phyloP scores from a whole-genome alignment of 1,284 basidiomycete species.

The Ustilago esculenta region DNA sequence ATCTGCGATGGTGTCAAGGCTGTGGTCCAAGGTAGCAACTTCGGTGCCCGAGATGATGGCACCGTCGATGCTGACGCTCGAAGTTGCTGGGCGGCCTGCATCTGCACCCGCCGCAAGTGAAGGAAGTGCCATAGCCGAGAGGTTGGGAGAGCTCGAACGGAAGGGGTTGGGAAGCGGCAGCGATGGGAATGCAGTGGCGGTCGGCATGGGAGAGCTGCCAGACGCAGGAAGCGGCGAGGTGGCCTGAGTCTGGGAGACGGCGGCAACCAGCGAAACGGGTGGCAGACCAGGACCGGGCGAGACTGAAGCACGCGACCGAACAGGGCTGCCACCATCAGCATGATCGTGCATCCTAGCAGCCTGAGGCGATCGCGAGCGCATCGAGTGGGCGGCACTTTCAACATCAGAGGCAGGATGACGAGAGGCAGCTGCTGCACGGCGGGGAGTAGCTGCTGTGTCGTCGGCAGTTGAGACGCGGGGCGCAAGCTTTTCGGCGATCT shows the following conservation, averaged over 20 bases:
- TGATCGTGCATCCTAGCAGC: slow-evolving; percentile 16
- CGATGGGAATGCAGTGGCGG: slow-evolving; percentile 55
- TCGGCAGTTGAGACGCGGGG: slow-evolving; percentile 9
- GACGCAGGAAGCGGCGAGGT: slow-evolving; percentile 13
- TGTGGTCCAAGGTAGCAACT: slow-evolving; percentile 53
- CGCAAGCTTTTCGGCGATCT: slow-evolving; percentile 56
- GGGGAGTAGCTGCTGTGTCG: slow-evolving; percentile 1
- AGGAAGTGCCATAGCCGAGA: slow-evolving; percentile 42
- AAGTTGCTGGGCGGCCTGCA: slow-evolving; percentile 40
- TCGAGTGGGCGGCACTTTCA: slow-evolving; percentile 25
- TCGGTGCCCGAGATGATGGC: slow-evolving; percentile 60
- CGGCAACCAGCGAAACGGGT: slow-evolving; percentile 31
- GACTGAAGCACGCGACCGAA: slow-evolving; percentile 31
- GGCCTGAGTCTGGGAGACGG: slow-evolving; percentile 27
- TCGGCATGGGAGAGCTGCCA: slow-evolving; percentile 36
- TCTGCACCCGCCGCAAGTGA: slow-evolving; percentile 35
- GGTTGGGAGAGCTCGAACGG: slow-evolving; percentile 51
- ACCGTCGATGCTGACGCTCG: slow-evolving; percentile 64
- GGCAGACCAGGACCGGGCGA: slow-evolving; percentile 30
- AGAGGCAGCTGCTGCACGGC: slow-evolving; percentile 12
- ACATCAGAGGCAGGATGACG: slow-evolving; percentile 48
- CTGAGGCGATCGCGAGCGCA: slow-evolving; percentile 50
- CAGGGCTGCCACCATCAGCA: slow-evolving; percentile 35
- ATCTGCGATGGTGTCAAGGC: slow-evolving; percentile 59
- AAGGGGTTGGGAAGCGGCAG: slow-evolving; percentile 58